A percentile compares a stretch with the other conserved stretches of the same genome.
Evolutionary conservation across 2,329 filamentous ascomycete species (phyloP).

Genomic region (Penicillium rolfsii): DNA sequence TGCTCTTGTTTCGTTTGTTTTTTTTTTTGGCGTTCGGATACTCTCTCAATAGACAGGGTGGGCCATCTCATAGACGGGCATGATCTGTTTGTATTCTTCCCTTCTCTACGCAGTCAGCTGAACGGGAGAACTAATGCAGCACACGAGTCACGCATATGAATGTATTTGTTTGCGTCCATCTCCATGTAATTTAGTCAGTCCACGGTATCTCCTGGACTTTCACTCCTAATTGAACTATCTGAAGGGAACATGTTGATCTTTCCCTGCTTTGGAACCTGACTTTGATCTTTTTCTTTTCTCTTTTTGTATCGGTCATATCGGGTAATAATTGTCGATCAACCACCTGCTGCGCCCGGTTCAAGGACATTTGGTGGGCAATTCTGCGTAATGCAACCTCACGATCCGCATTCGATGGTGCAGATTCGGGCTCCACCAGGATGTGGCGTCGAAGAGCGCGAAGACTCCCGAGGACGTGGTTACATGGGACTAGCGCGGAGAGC

Average conservation of each 20-base stretch:
- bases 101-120: conserved; percentile 15
- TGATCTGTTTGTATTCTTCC: conserved; percentile 10
- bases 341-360: conserved; percentile 2
- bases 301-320: neutral
- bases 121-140: conserved; percentile 14
- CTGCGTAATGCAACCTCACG: conserved; percentile 6
- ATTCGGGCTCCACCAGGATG: conserved; percentile 2
- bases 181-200: conserved; percentile 14
- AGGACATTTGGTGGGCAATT: conserved; percentile 10
- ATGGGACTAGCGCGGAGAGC: conserved; percentile 3
- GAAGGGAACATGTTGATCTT: neutral
- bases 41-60: conserved; percentile 19
- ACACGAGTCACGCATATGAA: conserved; percentile 24
- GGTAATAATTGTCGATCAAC: neutral
- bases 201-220: neutral
- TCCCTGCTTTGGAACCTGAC: neutral
- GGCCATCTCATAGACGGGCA: conserved; percentile 22
- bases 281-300: neutral
- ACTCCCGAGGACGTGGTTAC: neutral
- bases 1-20: conserved; percentile 6
- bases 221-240: too few species aligned
- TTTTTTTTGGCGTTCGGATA: conserved; percentile 17
- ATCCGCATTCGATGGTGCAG: conserved; percentile 2
- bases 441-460: conserved; percentile 1
- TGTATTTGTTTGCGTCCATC: conserved; percentile 8